Evolutionary conservation across 2,329 filamentous ascomycete genomes (phyloP), one percentile per base, ranked within the genome.

Genomic region (Drechslera avenae): DNA sequence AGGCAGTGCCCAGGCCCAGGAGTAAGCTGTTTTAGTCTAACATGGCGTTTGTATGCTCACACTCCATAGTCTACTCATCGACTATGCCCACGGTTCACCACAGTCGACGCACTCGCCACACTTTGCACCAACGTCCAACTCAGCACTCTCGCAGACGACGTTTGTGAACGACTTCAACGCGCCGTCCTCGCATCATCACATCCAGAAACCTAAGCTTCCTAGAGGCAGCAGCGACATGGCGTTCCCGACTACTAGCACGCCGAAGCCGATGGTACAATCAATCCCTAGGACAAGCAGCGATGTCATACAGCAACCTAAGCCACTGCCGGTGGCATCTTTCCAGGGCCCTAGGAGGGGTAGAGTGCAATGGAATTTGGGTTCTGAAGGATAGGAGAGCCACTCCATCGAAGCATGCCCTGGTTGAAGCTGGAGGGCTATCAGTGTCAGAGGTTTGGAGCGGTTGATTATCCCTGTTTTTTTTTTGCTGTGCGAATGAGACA

Each of bases 361-460:
- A n/a, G 64, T 72, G 44, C 60, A 69, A 51, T 73, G 70, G 70
- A 67, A 68, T 39, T 54, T 73, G 47, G 69, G 70, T 8, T 69
- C 66, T 17, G 70, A 73, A 46, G 56, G 41, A 10, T 57, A 50
- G 41, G 26, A 43, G 18, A 17, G 32, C 19, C 8, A 21, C 26
- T 14, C 21, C 14, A 10, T 26, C 17, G 23, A 28, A 42, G 31
- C 31, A 47, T 17, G n/a, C 10, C 14, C 45, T 46, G 30, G n/a
- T 34, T 26, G 10, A 18, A 13, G 31, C n/a, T 28, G 16, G 6
- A 37, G 5, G 18, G 8, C 6, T 34, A 17, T 32, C 23, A 36
- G 19, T 30, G 10, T 21, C 4, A 23, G 30, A 4, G 28, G 5
- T 16, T 30, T 28, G 32, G 16, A 13, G 10, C 21, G 8, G 13